These are phyloP conservation scores for Alnus glutinosa DNA, from an alignment of 306 rosid species.

Conservation along the genomic window DNA sequence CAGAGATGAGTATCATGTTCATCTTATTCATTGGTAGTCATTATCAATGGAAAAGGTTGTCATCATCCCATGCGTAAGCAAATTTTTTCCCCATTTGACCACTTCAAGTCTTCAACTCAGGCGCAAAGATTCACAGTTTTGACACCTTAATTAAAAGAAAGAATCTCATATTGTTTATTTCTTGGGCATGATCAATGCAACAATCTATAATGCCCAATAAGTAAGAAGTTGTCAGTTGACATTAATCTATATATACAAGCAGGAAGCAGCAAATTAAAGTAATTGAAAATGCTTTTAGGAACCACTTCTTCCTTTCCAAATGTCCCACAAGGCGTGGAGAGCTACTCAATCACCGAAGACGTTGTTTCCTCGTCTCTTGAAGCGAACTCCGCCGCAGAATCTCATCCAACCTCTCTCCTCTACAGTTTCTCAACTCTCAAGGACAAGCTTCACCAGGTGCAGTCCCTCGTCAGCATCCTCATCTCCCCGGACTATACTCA, in stretches of 20 bases:
- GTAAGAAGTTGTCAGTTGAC: conserved; percentile 7
- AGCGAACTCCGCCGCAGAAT: conserved; percentile 28
- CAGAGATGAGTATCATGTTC: too few relatives aligned
- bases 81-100: background rate
- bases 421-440: conserved; percentile 66
- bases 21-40: too few relatives aligned
- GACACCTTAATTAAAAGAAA: too few relatives aligned
- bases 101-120: too few relatives aligned
- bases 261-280: background rate
- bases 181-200: background rate
- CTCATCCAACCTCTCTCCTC: conserved; percentile 53
- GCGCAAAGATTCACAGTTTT: too few relatives aligned
- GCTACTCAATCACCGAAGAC: conserved; percentile 26
- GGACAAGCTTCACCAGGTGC: conserved; percentile 62
- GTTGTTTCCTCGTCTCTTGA: conserved; percentile 27
- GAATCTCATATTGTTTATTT: background rate
- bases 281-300: conserved; percentile 44
- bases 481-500: conserved; percentile 36
- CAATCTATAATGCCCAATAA: conserved; percentile 14
- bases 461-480: conserved; percentile 51
- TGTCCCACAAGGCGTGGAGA: conserved; percentile 32
- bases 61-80: conserved; percentile 4
- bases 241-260: conserved; percentile 5
- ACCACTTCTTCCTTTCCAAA: conserved; percentile 30
- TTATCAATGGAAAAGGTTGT: background rate